Percentiles rank a stretch among this genome's conserved stretches.
These are phyloP conservation scores for Backusella parvicylindrica DNA, from an alignment of 192 early-diverging fungal genomes.

Conservation along the genomic window DNA sequence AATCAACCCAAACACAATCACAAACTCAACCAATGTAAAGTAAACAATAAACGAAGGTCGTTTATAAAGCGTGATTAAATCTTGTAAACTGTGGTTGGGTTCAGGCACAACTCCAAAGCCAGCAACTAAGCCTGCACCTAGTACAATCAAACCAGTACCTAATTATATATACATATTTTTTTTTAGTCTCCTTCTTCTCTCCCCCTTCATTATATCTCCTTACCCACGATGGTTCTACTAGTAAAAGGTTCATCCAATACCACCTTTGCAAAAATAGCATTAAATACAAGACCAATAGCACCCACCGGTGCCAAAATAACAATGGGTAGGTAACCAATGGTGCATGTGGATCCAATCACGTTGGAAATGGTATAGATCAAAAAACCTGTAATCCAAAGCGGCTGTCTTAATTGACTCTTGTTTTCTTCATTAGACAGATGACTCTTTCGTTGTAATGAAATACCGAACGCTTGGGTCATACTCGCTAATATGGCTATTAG, in stretches of 20 bases:
- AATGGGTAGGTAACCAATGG: conserved; percentile 74
- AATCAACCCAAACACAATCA: conserved; percentile 48
- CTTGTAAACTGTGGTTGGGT: conserved; percentile 64
- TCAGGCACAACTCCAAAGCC: conserved; percentile 77
- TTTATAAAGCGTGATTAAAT: conserved; percentile 63
- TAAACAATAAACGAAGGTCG: conserved; percentile 67
- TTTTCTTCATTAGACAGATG: conserved; percentile 35
- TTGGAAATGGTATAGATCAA: conserved; percentile 68
- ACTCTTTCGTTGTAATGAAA: conserved; percentile 70
- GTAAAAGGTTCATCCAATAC: conserved; percentile 66
- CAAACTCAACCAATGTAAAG: conserved; percentile 51
- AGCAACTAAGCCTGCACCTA: conserved; percentile 67
- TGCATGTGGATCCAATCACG: conserved; percentile 63
- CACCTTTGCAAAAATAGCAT: conserved; percentile 70
- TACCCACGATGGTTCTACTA: conserved; percentile 52
- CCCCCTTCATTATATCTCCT: not conserved
- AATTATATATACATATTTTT: conserved; percentile 5
- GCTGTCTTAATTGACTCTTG: conserved; percentile 45
- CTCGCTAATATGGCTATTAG: conserved; percentile 53
- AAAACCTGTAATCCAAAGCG: conserved; percentile 70
- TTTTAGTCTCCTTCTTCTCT: not conserved
- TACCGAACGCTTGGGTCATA: conserved; percentile 67
- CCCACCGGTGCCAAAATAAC: conserved; percentile 75
- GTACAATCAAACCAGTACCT: conserved; percentile 65
- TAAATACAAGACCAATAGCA: conserved; percentile 72